A percentile compares a stretch with the other conserved stretches of the same genome.
phyloP scores from a whole-genome alignment of 2,329 filamentous ascomycete species.

The Malbranchea zuffiana region DNA sequence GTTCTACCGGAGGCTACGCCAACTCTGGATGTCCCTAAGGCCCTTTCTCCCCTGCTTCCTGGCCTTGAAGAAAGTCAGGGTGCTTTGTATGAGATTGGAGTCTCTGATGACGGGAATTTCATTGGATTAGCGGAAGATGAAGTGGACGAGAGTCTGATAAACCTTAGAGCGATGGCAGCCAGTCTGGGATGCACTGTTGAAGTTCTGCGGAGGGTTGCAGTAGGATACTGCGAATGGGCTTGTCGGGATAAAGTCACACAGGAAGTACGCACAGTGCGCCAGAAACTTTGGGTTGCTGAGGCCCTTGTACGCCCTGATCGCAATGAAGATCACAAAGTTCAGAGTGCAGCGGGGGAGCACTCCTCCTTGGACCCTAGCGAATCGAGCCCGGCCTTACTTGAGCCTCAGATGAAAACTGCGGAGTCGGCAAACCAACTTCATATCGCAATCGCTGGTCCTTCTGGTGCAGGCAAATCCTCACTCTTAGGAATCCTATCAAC shows the following conservation, averaged over 20 bases:
- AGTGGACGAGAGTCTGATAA: conserved; percentile 79
- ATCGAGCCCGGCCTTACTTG: not conserved
- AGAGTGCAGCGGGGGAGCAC: too few species aligned
- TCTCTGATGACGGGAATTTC: conserved; percentile 86
- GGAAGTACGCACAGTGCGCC: conserved; percentile 25
- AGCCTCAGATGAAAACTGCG: too few species aligned
- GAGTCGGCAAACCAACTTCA: conserved; percentile 41
- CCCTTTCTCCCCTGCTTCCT: conserved; percentile 48
- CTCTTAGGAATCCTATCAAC: conserved; percentile 80
- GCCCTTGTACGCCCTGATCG: conserved; percentile 68
- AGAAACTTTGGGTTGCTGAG: conserved; percentile 76
- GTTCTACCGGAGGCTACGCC: conserved; percentile 55
- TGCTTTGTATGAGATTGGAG: conserved; percentile 90
- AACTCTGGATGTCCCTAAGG: conserved; percentile 46
- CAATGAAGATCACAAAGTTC: conserved; percentile 25
- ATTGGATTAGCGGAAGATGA: conserved; percentile 83
- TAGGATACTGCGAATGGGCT: conserved; percentile 64
- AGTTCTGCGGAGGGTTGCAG: conserved; percentile 67
- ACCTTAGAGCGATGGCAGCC: conserved; percentile 79
- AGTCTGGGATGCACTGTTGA: conserved; percentile 80
- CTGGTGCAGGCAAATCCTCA: conserved; percentile 85
- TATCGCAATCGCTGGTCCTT: conserved; percentile 81
- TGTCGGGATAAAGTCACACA: conserved; percentile 21
- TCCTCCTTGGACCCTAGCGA: too few species aligned
- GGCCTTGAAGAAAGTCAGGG: conserved; percentile 88